Evolutionary conservation across 148 eudicot species (phyloP).

Genomic region (Gaultheria prostrata): DNA sequence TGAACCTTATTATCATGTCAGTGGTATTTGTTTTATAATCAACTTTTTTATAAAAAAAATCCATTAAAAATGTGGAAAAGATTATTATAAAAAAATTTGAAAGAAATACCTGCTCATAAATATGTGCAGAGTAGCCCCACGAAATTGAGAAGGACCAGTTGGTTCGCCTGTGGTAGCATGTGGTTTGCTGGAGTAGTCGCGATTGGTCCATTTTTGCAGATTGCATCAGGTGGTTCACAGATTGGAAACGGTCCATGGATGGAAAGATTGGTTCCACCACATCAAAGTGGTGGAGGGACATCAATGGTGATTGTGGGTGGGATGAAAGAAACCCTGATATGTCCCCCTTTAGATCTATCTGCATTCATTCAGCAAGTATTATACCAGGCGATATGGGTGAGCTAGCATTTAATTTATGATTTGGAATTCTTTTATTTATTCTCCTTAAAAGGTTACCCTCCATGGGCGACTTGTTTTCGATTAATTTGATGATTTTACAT

Average conservation of each 20-base stretch:
- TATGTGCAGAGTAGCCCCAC: conserved; percentile 46
- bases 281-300: conserved; percentile 61
- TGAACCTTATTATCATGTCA: no score
- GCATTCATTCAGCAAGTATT: not conserved
- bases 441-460: no score
- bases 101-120: conserved; percentile 16
- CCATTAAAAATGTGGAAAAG: not conserved
- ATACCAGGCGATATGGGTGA: no score
- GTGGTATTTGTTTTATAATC: no score
- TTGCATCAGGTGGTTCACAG: conserved; percentile 42
- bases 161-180: conserved; percentile 44
- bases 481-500: no score
- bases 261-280: conserved; percentile 54
- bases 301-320: conserved; percentile 38
- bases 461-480: no score
- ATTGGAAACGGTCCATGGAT: conserved; percentile 32
- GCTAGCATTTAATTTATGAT: no score
- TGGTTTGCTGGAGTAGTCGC: conserved; percentile 58
- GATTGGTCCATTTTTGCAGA: conserved; percentile 43
- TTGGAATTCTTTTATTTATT: not conserved
- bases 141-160: conserved; percentile 51
- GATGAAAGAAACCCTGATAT: conserved; percentile 29
- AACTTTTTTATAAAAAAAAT: no score
- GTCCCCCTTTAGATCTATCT: conserved; percentile 22
- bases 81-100: not conserved